Evolutionary conservation across 2,329 filamentous ascomycete species (phyloP).

Genomic region (Neonectria hederae): DNA sequence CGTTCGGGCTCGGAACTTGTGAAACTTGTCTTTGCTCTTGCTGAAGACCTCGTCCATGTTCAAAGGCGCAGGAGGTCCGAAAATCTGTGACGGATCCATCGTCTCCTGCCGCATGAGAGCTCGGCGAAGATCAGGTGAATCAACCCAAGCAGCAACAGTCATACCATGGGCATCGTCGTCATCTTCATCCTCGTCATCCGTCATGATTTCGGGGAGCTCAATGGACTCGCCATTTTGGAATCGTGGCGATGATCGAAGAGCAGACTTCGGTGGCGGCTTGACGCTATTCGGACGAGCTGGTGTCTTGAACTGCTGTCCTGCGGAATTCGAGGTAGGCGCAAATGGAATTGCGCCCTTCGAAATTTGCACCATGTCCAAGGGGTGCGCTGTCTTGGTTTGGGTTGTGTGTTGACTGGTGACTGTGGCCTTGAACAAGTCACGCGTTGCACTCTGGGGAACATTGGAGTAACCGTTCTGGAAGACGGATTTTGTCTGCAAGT

Average conservation of each 20-base stretch:
- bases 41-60: conserved; percentile 97
- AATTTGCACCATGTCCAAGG: conserved; percentile 86
- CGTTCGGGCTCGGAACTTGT: conserved; percentile 89
- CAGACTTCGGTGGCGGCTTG: conserved; percentile 70
- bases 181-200: conserved; percentile 91
- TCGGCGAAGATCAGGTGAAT: conserved; percentile 82
- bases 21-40: conserved; percentile 84
- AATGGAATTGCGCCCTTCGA: conserved; percentile 92
- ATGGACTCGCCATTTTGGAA: conserved; percentile 92
- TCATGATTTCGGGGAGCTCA: conserved; percentile 92
- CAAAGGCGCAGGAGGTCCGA: conserved; percentile 86
- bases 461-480: conserved; percentile 70
- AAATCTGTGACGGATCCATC: conserved; percentile 84
- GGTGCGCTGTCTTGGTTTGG: conserved; percentile 71
- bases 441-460: conserved; percentile 62
- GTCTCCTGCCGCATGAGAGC: conserved; percentile 84
- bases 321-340: conserved; percentile 72
- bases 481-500: conserved; percentile 66
- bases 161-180: conserved; percentile 65
- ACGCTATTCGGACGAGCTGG: conserved; percentile 64
- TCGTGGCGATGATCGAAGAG: conserved; percentile 76
- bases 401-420: conserved; percentile 74
- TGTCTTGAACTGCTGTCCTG: conserved; percentile 71
- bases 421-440: conserved; percentile 72
- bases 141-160: conserved; percentile 81